Evolutionary conservation across 2,329 filamentous ascomycete species (phyloP).

Genomic region (Sclerotinia nivalis): DNA sequence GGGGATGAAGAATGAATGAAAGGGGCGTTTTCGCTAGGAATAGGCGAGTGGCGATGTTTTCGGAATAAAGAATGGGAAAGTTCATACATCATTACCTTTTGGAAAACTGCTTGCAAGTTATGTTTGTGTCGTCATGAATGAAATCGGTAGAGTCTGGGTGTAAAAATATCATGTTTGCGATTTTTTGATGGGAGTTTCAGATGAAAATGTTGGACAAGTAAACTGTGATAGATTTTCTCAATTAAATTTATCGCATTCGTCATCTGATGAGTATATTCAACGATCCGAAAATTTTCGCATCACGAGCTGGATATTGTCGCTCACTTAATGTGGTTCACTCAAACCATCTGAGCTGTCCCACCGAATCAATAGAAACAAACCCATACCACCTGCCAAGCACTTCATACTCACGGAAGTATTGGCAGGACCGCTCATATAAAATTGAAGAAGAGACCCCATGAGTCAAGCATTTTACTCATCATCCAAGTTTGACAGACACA

Average conservation of each 20-base stretch:
- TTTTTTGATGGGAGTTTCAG: not conserved
- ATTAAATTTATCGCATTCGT: not conserved
- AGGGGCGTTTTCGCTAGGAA: slow-evolving; percentile 5
- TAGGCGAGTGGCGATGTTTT: slow-evolving; percentile 11
- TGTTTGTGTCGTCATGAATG: not conserved
- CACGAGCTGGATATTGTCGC: not conserved
- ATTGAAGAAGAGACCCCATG: not conserved
- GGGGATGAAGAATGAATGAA: slow-evolving; percentile 9
- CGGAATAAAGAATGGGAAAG: slow-evolving; percentile 6
- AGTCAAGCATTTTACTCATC: too few species aligned
- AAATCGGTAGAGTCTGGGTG: not conserved
- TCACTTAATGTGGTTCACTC: too few species aligned
- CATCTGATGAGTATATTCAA: not conserved
- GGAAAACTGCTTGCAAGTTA: not conserved
- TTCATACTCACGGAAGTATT: too few species aligned
- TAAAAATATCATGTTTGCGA: not conserved
- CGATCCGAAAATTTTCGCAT: too few species aligned
- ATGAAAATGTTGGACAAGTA: not conserved
- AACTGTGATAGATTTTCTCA: not conserved
- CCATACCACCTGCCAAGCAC: not conserved
- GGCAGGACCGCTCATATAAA: too few species aligned
- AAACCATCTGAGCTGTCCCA: not conserved
- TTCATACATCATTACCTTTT: not conserved
- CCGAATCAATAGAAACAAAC: not conserved
- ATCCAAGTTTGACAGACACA: not conserved